Base-by-base conservation (phyloP, 768 basidiomycete genomes). In the Suillus subaureus region DNA sequence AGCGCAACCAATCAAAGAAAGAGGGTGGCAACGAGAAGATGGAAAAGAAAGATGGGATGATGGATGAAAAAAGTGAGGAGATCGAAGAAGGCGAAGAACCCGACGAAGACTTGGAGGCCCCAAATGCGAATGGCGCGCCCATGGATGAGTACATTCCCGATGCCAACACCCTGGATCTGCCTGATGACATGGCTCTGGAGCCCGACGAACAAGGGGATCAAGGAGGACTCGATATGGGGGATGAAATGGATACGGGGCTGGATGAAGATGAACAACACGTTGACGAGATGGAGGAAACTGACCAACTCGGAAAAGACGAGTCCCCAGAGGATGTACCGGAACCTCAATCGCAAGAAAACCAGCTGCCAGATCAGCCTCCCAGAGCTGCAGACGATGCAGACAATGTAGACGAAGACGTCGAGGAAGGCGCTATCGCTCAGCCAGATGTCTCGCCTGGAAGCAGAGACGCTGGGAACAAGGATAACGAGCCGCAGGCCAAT, bases 141-240 rank as follows among this genome's bases (percentile, higher is more conserved):
- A 83, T 95, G 78, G 90, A 96, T 64, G 87, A 94, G 23, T 82
- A 88, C 66, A 77, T 94, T 54, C 89, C 84, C 28, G 93, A 97
- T 66, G 90, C 90, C 3, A 84, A 97, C 61, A 89, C 88, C 6
- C 84, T 99, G 52, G 92, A 99, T 71, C 83, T 99, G 12, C 97
- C 97, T 0, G 96, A 98, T 40, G 89, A 94, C 67, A 82, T 97
- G 78, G 81, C 94, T 62, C 75, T 96, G 31, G 83, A 81, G 7
- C 76, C 75, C 26, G 76, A 79, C 60, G 70, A 70, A 23, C 69
- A 77, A 37, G 74, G 77, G 11, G 73, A 72, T 26, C 67, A 69
- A n/a, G 73, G 78, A 57, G 72, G 71, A 23, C 60, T 66, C 6
- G 70, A 60, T 2, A 71, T 67, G 42, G 75, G 76, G 39, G 71